Evolutionary conservation across 306 rosid species (phyloP), one percentile per base, ranked within the genome.

Genomic region (Trifolium dubium): DNA sequence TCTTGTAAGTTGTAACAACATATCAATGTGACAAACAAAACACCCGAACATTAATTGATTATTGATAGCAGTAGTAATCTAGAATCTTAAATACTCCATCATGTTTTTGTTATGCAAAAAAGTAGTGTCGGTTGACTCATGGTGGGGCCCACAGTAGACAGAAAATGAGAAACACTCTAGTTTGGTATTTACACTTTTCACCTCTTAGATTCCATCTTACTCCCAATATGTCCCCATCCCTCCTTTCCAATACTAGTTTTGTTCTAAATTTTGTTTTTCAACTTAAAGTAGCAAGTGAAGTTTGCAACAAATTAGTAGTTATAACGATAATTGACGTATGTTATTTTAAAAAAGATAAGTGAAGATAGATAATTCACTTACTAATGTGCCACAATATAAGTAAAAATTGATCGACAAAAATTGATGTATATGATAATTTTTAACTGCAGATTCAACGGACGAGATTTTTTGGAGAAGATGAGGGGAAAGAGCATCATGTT

Each of bases 401-500:
- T 23, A 23, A 23, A 23, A 23, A 23, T 3, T 3, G 3, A 5
- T 32, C 1, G 5, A 32, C 5, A 32, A 32, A 32, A 32, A 32
- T 32, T 4, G 1, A 32, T 7, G n/a, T 69, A 55, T 47, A 70
- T 70, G 0, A 5, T 37, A 8, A 39, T 15, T 44, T 49, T 73
- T 35, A 41, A 19, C n/a, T 58, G 54, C 58, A 92, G 98, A 78
- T 91, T 94, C 68, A 40, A 94, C 18, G 97, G 92, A 10, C 30
- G 28, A 28, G 85, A 80, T 43, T 89, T 94, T 51, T 58, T 94
- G 74, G 87, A 89, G 67, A 83, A 75, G 64, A 46, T 78, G 64
- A 87, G 89, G 53, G 95, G 96, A 28, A 91, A 88, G 68, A 88
- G 92, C 69, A 86, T 94, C 29, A 92, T 94, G 94, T 94, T 94